phyloP scores from a whole-genome alignment of 805 yeast species.

The Saccharomycopsis amapae region DNA sequence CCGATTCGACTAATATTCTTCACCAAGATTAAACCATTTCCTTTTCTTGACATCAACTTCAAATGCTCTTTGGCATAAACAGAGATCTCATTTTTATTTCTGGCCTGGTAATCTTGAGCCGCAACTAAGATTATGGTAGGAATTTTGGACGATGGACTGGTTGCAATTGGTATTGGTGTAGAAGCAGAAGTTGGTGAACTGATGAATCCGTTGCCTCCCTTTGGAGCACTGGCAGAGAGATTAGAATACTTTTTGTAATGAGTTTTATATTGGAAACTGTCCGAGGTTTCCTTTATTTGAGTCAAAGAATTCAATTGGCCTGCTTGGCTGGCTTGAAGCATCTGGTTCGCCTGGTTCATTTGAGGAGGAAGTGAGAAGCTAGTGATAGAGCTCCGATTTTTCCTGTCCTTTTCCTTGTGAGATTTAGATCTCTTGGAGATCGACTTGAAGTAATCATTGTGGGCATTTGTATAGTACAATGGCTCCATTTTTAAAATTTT shows the following conservation, averaged over 20 bases:
- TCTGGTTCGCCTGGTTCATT: background rate
- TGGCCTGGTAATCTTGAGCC: conserved; percentile 39
- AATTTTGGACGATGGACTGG: background rate
- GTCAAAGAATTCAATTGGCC: too few relatives aligned
- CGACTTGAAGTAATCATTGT: conserved; percentile 19
- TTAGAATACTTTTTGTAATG: background rate
- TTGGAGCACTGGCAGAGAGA: background rate
- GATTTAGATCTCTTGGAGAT: conserved; percentile 16
- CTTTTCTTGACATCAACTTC: conserved; percentile 40
- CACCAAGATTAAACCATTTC: conserved; percentile 50
- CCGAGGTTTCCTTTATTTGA: background rate
- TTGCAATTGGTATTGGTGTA: background rate
- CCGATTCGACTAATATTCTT: conserved; percentile 34
- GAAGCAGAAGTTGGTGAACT: conserved; percentile 1
- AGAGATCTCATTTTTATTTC: conserved; percentile 37
- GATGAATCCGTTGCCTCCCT: background rate
- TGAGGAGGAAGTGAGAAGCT: conserved; percentile 16
- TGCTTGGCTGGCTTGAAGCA: background rate
- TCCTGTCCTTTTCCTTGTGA: conserved; percentile 12
- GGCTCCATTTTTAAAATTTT: conserved; percentile 18
- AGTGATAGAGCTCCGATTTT: conserved; percentile 11
- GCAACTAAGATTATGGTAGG: conserved; percentile 35
- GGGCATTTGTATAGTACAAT: conserved; percentile 19
- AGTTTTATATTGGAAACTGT: background rate
- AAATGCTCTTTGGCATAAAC: conserved; percentile 45